A percentile compares a stretch with the other conserved stretches of the same genome.
Conservation (phyloP, 2,329 filamentous ascomycete genomes). For the Nemania diffusa region DNA sequence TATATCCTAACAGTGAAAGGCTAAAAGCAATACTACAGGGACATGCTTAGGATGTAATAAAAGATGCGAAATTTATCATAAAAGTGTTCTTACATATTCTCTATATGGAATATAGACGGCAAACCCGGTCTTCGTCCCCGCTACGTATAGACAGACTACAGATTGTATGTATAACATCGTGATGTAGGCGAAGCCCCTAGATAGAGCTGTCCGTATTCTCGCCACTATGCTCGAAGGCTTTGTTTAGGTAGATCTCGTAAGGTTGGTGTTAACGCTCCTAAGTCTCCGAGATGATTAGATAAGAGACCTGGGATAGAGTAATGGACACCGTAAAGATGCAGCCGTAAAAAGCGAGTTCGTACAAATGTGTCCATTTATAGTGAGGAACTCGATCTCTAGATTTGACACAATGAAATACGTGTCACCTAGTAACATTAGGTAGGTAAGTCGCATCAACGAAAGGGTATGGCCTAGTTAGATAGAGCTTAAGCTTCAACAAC, state of each 20-base stretch:
- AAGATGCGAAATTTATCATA: background rate
- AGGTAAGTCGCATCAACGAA: background rate
- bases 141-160: background rate
- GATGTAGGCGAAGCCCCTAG: background rate
- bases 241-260: background rate
- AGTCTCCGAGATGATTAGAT: background rate
- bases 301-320: background rate
- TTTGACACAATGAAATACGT: background rate
- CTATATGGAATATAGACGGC: background rate
- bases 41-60: background rate
- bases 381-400: background rate
- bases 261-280: background rate
- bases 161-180: background rate
- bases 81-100: background rate
- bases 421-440: background rate
- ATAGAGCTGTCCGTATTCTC: background rate
- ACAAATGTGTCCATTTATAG: background rate
- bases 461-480: background rate
- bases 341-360: background rate
- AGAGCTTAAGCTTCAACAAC: background rate
- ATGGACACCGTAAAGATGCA: background rate
- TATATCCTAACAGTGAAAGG: too few species aligned
- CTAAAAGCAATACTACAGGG: background rate
- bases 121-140: background rate
- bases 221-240: background rate